Evolutionary conservation across 139 green algal species (phyloP).

Genomic region (Nannochloris sp.): DNA sequence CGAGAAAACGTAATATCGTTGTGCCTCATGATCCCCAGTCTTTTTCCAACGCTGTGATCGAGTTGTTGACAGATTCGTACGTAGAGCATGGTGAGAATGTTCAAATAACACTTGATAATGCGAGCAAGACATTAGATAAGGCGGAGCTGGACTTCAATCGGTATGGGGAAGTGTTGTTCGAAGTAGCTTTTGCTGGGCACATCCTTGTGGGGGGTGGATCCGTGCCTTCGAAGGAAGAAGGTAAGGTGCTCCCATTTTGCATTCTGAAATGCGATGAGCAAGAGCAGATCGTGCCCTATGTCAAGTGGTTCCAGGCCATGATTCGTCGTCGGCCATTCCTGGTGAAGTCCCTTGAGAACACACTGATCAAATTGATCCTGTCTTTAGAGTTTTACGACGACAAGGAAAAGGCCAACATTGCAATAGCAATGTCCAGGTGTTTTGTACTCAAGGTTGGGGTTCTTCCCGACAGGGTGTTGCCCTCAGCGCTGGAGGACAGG

Average conservation of each 20-base stretch:
- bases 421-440: slow-evolving; percentile 58
- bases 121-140: slow-evolving; percentile 67
- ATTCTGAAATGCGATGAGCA: slow-evolving; percentile 48
- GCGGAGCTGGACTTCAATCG: slow-evolving; percentile 84
- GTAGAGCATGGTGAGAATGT: slow-evolving; percentile 30
- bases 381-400: slow-evolving; percentile 85
- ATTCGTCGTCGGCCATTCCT: slow-evolving; percentile 84
- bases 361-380: slow-evolving; percentile 78
- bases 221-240: slow-evolving; percentile 24
- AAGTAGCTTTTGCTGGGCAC: slow-evolving; percentile 84
- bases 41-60: slow-evolving; percentile 83
- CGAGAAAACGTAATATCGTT: slow-evolving; percentile 92
- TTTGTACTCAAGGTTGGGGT: slow-evolving; percentile 67
- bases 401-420: slow-evolving; percentile 57
- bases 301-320: slow-evolving; percentile 77
- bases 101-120: slow-evolving; percentile 65
- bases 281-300: slow-evolving; percentile 66
- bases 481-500: slow-evolving; percentile 69
- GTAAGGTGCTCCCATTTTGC: slow-evolving; percentile 38
- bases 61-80: slow-evolving; percentile 69
- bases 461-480: slow-evolving; percentile 71
- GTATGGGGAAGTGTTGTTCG: slow-evolving; percentile 91
- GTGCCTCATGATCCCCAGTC: slow-evolving; percentile 84
- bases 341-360: slow-evolving; percentile 85
- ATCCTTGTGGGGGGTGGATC: slow-evolving; percentile 60